Conservation (phyloP, 306 rosid species). For the Mimosa bimucronata region DNA sequence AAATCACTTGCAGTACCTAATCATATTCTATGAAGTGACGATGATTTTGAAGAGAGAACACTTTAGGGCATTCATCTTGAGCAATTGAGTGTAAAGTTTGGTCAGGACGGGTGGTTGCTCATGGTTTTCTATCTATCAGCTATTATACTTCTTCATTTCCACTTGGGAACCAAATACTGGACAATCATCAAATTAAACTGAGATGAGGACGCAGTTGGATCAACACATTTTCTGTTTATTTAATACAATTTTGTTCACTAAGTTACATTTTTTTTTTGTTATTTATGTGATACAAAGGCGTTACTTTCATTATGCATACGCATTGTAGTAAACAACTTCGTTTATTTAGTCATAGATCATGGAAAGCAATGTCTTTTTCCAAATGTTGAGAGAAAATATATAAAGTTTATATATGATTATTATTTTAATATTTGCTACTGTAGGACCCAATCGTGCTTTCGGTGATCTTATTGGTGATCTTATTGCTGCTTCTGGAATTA, state of each 20-base stretch:
- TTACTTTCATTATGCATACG: background rate
- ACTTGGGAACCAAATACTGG: background rate
- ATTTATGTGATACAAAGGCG: background rate
- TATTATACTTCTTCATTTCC: background rate
- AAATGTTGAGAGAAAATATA: background rate
- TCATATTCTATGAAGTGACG: background rate
- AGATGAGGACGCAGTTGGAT: background rate
- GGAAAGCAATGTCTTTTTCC: conserved; percentile 1
- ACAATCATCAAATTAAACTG: background rate
- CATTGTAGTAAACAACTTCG: background rate
- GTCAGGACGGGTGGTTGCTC: background rate
- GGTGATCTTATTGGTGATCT: conserved; percentile 94
- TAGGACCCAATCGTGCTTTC: conserved; percentile 85
- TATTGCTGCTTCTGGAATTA: conserved; percentile 89
- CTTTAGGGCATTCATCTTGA: background rate
- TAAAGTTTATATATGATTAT: background rate
- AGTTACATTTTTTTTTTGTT: background rate
- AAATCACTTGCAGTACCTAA: background rate
- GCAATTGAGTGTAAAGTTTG: background rate
- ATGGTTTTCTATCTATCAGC: background rate
- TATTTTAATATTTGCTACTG: conserved; percentile 10
- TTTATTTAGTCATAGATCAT: background rate
- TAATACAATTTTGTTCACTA: background rate
- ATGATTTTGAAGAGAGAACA: background rate
- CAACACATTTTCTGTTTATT: background rate